Base-by-base conservation (phyloP, 768 basidiomycete species). In the Boletus barrowsii region DNA sequence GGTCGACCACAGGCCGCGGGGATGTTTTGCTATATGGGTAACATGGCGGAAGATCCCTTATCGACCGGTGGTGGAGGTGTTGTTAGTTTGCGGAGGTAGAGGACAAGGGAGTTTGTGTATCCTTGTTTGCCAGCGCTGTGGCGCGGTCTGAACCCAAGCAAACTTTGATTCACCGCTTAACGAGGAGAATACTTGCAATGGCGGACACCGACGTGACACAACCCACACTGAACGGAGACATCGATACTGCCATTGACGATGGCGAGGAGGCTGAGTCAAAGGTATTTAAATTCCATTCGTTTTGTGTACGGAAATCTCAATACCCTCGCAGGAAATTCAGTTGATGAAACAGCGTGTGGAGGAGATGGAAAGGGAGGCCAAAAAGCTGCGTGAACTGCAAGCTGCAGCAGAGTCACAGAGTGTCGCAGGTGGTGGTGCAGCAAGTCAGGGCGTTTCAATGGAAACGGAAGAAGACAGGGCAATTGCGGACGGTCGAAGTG, bases 321-420 rank as follows among this genome's bases (percentile, higher is more conserved):
- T 49, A 52, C 42, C 49, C 53, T 56, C 64, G n/a, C 65, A 91
- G 87, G 92, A 94, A 79, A 88, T 94, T 52, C 76, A 83, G 67
- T 80, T 90, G 62, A 94, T 94, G 92, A 93, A 93, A 73, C 88
- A 90, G 62, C 79, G 92, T 53, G 92, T 94, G 8, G 90, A 87
- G 63, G 93, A 95, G 73, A 95, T 95, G 92, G 92, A 95, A 70
- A 77, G 83, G 49, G 93, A 94, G 70, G 93, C 93, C 2, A 86
- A 83, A 72, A 93, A 93, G 68, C 73, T 95, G 60, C 80, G 90
- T 47, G 90, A 94, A 68, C 79, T 95, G 47, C 91, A 93, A 62
- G 90, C 89, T 40, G 86, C 86, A 24, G 87, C 83, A 54, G 84
- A 84, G 66, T 74, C 82, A 62, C 82, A 80, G 59, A 73, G 75